These are phyloP conservation scores for Leccinum griseonigrum DNA, from an alignment of 1,284 basidiomycete genomes.

Conservation along the genomic window DNA sequence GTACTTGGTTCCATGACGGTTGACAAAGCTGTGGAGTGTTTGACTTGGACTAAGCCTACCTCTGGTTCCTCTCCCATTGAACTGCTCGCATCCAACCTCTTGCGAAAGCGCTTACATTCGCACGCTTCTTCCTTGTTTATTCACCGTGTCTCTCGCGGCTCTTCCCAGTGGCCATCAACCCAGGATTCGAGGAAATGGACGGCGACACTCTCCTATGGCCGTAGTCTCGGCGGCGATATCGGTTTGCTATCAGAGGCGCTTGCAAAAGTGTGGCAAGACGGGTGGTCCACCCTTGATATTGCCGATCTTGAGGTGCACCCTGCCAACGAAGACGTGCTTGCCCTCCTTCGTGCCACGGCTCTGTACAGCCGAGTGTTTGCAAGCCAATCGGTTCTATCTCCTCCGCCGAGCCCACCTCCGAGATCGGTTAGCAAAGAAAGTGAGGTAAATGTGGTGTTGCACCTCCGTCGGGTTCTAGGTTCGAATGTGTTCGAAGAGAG, in stretches of 20 bases:
- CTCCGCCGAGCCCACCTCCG: slow-evolving; percentile 52
- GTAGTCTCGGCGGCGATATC: slow-evolving; percentile 57
- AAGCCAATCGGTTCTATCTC: slow-evolving; percentile 47
- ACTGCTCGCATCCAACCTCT: slow-evolving; percentile 46
- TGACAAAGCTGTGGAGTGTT: slow-evolving; percentile 44
- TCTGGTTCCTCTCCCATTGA: slow-evolving; percentile 41
- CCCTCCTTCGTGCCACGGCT: slow-evolving; percentile 53
- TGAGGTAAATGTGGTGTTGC: slow-evolving; percentile 37
- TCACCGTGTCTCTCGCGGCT: slow-evolving; percentile 39
- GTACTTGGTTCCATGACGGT: slow-evolving; percentile 52
- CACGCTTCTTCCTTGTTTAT: slow-evolving; percentile 54
- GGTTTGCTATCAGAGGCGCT: slow-evolving; percentile 51
- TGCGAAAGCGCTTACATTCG: slow-evolving; percentile 48
- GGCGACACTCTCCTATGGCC: slow-evolving; percentile 53
- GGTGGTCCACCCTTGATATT: slow-evolving; percentile 27
- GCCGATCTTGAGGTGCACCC: slow-evolving; percentile 21
- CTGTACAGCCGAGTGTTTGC: slow-evolving; percentile 60
- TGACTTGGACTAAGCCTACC: slow-evolving; percentile 27
- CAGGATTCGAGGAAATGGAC: slow-evolving; percentile 36
- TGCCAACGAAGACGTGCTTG: slow-evolving; percentile 44
- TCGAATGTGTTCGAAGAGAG: slow-evolving; percentile 55
- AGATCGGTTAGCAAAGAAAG: slow-evolving; percentile 3
- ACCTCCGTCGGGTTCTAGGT: slow-evolving; percentile 53
- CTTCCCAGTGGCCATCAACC: slow-evolving; percentile 16
- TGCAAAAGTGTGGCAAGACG: slow-evolving; percentile 50